Conservation (phyloP, 495 filamentous ascomycete species). For the Saxophila tyrrhenica region DNA sequence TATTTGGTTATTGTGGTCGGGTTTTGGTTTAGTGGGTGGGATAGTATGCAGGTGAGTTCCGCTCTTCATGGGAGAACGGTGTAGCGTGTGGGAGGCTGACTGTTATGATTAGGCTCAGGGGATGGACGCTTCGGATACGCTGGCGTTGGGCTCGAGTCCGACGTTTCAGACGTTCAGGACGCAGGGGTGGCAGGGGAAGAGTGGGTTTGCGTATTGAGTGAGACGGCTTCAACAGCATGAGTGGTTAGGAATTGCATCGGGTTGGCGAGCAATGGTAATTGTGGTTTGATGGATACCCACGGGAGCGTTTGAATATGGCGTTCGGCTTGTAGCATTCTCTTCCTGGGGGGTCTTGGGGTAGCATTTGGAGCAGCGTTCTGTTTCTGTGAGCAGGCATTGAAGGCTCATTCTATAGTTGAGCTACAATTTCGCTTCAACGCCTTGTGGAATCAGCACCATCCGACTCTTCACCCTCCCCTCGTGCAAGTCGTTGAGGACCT, state of each 20-base stretch:
- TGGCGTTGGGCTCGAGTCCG: constrained; percentile 38
- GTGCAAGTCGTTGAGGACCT: not conserved
- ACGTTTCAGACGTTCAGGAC: constrained; percentile 12
- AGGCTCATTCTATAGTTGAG: not conserved
- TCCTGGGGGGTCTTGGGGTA: not conserved
- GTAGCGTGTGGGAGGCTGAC: not conserved
- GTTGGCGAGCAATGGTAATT: not conserved
- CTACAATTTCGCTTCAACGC: not conserved
- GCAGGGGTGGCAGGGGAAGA: not conserved
- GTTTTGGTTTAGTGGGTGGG: constrained; percentile 78
- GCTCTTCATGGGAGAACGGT: constrained; percentile 33
- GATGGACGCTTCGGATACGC: constrained; percentile 53
- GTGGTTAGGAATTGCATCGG: not conserved
- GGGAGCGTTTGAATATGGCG: constrained; percentile 6
- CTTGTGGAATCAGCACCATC: not conserved
- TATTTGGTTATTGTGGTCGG: constrained; percentile 89
- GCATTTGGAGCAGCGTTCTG: not conserved
- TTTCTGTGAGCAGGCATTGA: too few species aligned
- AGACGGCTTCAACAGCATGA: not conserved
- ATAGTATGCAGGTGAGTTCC: constrained; percentile 40
- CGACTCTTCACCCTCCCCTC: not conserved
- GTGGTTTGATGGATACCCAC: not conserved
- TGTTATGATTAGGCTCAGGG: constrained; percentile 18
- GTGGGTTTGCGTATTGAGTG: not conserved
- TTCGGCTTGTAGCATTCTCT: not conserved